phyloP scores from a whole-genome alignment of 768 basidiomycete genomes.

The Amanita muscaria region DNA sequence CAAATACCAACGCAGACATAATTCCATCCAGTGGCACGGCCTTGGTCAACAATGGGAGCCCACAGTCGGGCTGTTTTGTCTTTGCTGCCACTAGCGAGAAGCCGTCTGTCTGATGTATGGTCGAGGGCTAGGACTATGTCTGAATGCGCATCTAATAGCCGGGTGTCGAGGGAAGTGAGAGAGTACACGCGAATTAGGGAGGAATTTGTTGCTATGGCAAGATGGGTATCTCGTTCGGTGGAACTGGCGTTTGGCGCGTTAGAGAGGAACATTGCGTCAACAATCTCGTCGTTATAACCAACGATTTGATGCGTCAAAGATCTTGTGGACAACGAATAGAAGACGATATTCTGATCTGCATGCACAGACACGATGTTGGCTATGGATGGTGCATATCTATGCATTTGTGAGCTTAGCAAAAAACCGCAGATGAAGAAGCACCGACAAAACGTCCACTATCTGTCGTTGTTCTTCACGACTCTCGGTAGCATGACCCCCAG shows the following conservation, averaged over 20 bases:
- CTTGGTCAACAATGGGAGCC: constrained; percentile 32
- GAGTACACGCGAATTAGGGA: constrained; percentile 90
- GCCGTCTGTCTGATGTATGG: constrained; percentile 48
- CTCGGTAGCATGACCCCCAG: constrained; percentile 33
- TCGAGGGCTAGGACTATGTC: constrained; percentile 90
- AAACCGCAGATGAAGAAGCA: constrained; percentile 13
- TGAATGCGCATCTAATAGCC: constrained; percentile 79
- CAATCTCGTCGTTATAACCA: constrained; percentile 97
- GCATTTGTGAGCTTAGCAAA: constrained; percentile 12
- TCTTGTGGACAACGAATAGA: constrained; percentile 68
- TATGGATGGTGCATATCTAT: constrained; percentile 58
- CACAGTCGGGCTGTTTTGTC: constrained; percentile 85
- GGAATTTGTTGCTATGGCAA: constrained; percentile 97
- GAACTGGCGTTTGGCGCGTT: constrained; percentile 18
- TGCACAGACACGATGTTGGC: constrained; percentile 75
- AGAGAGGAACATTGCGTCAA: constrained; percentile 77
- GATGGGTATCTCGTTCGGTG: constrained; percentile 47
- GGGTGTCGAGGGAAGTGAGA: constrained; percentile 65
- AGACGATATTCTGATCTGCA: constrained; percentile 95
- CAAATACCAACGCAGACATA: constrained; percentile 81
- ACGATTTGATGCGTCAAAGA: constrained; percentile 73
- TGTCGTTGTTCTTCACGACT: constrained; percentile 76
- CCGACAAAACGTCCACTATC: constrained; percentile 77
- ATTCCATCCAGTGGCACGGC: constrained; percentile 26
- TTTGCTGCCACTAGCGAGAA: constrained; percentile 89